Percentiles rank a stretch among this genome's conserved stretches.
phyloP scores from a whole-genome alignment of 2,329 filamentous ascomycete genomes.

The Aureobasidium subglaciale region DNA sequence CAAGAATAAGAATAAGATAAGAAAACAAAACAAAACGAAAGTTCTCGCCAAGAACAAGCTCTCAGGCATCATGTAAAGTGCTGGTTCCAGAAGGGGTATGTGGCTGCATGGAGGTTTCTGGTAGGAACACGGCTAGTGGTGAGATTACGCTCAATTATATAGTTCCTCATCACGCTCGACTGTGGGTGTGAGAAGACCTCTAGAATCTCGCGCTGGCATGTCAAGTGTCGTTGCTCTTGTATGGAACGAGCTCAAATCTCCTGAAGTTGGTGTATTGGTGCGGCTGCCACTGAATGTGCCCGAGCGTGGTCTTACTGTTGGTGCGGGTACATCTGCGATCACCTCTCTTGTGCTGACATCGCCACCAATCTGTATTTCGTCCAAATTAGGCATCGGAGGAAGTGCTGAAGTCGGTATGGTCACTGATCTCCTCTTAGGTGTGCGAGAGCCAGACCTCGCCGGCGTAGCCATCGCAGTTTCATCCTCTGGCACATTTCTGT shows the following conservation, averaged over 20 bases:
- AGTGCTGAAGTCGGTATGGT: conserved; percentile 13
- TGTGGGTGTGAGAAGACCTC: conserved; percentile 1
- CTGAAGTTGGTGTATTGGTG: conserved; percentile 17
- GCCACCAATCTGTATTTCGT: conserved; percentile 25
- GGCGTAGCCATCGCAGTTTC: conserved; percentile 16
- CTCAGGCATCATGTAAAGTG: neutral
- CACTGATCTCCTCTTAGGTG: conserved; percentile 8
- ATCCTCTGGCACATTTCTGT: conserved; percentile 23
- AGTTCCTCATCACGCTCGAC: conserved; percentile 4
- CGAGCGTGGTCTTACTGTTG: conserved; percentile 28
- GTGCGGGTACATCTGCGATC: conserved; percentile 29
- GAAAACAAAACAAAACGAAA: neutral
- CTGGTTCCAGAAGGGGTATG: conserved; percentile 2
- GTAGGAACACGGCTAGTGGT: neutral
- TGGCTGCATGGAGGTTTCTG: conserved; percentile 13
- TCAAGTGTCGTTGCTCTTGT: conserved; percentile 1
- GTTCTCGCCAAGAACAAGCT: neutral
- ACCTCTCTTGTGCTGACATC: conserved; percentile 26
- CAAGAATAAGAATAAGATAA: neutral
- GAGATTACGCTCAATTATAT: conserved; percentile 10
- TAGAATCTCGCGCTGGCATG: neutral
- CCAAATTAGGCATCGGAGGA: conserved; percentile 21
- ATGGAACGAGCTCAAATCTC: conserved; percentile 6
- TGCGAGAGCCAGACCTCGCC: conserved; percentile 17
- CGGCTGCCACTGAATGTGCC: conserved; percentile 24